Evolutionary conservation across 768 basidiomycete genomes (phyloP).

Genomic region (Antrodiella citrinella): DNA sequence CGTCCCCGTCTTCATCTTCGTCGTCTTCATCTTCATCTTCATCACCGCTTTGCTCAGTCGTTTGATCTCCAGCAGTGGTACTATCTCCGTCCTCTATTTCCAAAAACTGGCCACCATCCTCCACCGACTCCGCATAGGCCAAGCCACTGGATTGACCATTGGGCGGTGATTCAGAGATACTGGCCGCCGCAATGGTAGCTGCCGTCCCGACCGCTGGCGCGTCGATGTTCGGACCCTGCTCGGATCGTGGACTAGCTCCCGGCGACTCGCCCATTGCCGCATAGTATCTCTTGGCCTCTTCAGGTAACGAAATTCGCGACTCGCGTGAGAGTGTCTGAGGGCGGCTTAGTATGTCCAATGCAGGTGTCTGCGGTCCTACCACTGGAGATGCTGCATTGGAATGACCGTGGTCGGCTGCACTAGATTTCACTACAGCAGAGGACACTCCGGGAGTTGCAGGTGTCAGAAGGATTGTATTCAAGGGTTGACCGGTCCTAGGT

Average conservation of each 20-base stretch:
- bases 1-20: constrained; percentile 7
- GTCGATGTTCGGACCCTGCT: not conserved
- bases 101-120: constrained; percentile 43
- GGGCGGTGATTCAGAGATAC: constrained; percentile 1
- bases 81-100: constrained; percentile 52
- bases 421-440: not conserved
- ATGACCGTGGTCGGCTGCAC: not conserved
- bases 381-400: too few species aligned
- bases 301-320: constrained; percentile 63
- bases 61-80: constrained; percentile 22
- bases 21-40: constrained; percentile 12
- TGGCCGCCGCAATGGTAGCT: not conserved
- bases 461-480: not conserved
- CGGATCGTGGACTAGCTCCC: constrained; percentile 36
- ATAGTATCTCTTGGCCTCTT: constrained; percentile 70
- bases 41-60: constrained; percentile 11
- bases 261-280: constrained; percentile 62
- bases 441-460: not conserved
- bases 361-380: too few species aligned
- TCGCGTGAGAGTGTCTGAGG: constrained; percentile 44
- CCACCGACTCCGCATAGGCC: not conserved
- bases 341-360: constrained; percentile 8
- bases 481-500: not conserved
- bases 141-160: constrained; percentile 1
- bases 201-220: not conserved